These are phyloP conservation scores for Boletales sp. DNA, from an alignment of 768 basidiomycete genomes.

Conservation along the genomic window DNA sequence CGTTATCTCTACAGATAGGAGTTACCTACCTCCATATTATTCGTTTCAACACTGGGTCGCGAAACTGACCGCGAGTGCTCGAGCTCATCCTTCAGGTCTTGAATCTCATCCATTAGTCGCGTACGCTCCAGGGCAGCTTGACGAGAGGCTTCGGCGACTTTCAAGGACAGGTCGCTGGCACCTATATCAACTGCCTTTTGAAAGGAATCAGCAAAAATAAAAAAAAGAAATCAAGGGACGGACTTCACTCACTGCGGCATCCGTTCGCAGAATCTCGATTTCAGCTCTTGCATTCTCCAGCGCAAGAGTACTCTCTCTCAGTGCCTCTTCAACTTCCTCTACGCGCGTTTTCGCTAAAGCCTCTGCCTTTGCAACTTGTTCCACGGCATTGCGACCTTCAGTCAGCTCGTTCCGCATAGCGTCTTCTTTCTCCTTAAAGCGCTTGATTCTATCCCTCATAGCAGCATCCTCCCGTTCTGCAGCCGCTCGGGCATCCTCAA, in stretches of 20 bases:
- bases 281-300: conserved; percentile 89
- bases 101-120: conserved; percentile 54
- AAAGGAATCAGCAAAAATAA: conserved; percentile 11
- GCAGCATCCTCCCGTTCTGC: conserved; percentile 72
- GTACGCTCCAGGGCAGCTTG: conserved; percentile 49
- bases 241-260: conserved; percentile 59
- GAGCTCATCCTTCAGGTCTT: conserved; percentile 46
- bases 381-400: conserved; percentile 62
- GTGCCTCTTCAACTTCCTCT: conserved; percentile 86
- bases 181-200: conserved; percentile 47
- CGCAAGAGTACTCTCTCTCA: conserved; percentile 81
- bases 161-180: conserved; percentile 41
- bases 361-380: conserved; percentile 62
- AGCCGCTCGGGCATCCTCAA: conserved; percentile 70
- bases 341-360: conserved; percentile 57
- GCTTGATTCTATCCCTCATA: conserved; percentile 59
- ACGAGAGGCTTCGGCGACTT: conserved; percentile 45
- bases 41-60: conserved; percentile 21
- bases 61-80: conserved; percentile 34
- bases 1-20: neutral
- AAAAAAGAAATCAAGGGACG: neutral
- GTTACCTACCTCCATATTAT: conserved; percentile 22
- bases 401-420: conserved; percentile 66
- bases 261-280: conserved; percentile 73
- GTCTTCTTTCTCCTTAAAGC: conserved; percentile 72